Evolutionary conservation across 2,329 filamentous ascomycete species (phyloP).

Genomic region (Cladophialophora carrionii): DNA sequence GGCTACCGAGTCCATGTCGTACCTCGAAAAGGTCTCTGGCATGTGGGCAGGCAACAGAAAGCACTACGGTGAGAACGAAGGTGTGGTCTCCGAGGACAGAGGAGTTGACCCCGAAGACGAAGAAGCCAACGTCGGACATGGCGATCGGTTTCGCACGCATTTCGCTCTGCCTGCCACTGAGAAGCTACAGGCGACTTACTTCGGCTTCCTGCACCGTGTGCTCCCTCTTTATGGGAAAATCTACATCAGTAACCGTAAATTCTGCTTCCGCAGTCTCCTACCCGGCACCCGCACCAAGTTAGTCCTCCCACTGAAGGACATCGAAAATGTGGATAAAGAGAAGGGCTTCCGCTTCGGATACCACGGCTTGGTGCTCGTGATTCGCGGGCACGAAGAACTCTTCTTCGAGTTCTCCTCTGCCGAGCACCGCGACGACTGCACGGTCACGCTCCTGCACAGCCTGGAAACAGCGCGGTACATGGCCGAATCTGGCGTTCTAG

Average conservation of each 20-base stretch:
- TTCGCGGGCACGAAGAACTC: conserved; percentile 89
- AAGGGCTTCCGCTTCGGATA: conserved; percentile 93
- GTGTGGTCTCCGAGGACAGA: conserved; percentile 67
- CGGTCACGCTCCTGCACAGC: conserved; percentile 75
- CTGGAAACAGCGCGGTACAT: conserved; percentile 74
- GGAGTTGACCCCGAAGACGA: conserved; percentile 60
- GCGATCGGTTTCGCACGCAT: conserved; percentile 77
- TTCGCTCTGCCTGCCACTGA: conserved; percentile 87
- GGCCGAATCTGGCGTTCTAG: conserved; percentile 68
- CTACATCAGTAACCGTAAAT: conserved; percentile 82
- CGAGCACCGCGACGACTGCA: conserved; percentile 84
- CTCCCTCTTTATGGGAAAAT: conserved; percentile 94
- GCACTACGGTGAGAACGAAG: conserved; percentile 79
- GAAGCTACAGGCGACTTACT: conserved; percentile 84
- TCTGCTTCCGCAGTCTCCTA: conserved; percentile 91
- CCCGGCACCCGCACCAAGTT: conserved; percentile 90
- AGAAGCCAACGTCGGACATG: conserved; percentile 57
- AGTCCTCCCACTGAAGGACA: conserved; percentile 84
- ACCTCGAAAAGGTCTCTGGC: conserved; percentile 93
- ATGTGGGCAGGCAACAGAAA: conserved; percentile 93
- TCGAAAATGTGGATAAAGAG: conserved; percentile 92
- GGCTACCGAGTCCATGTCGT: conserved; percentile 90
- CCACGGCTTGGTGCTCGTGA: conserved; percentile 86
- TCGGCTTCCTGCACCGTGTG: conserved; percentile 86
- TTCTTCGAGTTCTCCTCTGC: conserved; percentile 88